Evolutionary conservation across 768 basidiomycete genomes (phyloP).

Genomic region (Suillus plorans): DNA sequence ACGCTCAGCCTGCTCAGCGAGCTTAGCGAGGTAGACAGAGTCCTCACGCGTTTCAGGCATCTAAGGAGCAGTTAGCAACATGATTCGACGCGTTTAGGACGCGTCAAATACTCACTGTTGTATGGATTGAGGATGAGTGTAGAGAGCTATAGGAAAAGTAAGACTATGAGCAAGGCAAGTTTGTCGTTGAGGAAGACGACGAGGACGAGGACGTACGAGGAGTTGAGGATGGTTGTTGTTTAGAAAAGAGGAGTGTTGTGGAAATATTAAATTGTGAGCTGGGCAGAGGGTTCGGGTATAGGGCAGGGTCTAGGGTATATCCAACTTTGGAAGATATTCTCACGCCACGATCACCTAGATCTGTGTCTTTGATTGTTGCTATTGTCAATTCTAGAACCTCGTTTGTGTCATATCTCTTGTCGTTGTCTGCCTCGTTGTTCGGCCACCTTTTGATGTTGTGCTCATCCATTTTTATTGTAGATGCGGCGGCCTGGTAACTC

Average conservation of each 20-base stretch:
- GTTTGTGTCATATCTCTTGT: not conserved
- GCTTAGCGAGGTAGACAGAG: constrained; percentile 99
- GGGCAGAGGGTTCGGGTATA: constrained; percentile 71
- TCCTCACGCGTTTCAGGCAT: constrained; percentile 88
- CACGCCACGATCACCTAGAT: constrained; percentile 26
- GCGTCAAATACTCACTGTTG: constrained; percentile 44
- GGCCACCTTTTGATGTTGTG: not conserved
- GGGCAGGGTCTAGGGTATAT: constrained; percentile 38
- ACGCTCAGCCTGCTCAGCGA: constrained; percentile 99
- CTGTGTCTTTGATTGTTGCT: constrained; percentile 8
- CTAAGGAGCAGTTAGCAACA: constrained; percentile 35
- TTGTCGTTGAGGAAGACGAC: constrained; percentile 29
- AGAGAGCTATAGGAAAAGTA: constrained; percentile 15
- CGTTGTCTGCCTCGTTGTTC: constrained; percentile 8
- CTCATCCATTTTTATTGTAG: not conserved
- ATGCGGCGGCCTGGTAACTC: not conserved
- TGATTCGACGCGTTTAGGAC: constrained; percentile 38
- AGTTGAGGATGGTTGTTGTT: constrained; percentile 48
- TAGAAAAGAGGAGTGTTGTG: constrained; percentile 41
- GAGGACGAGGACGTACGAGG: constrained; percentile 45
- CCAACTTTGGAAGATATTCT: constrained; percentile 11
- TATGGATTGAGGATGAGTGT: constrained; percentile 23
- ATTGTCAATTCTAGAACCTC: constrained; percentile 11
- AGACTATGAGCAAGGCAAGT: constrained; percentile 36
- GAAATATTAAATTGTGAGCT: constrained; percentile 64